Percentiles rank a stretch among this genome's conserved stretches.
phyloP scores from a whole-genome alignment of 495 filamentous ascomycete genomes.

The Penicillium soppii region DNA sequence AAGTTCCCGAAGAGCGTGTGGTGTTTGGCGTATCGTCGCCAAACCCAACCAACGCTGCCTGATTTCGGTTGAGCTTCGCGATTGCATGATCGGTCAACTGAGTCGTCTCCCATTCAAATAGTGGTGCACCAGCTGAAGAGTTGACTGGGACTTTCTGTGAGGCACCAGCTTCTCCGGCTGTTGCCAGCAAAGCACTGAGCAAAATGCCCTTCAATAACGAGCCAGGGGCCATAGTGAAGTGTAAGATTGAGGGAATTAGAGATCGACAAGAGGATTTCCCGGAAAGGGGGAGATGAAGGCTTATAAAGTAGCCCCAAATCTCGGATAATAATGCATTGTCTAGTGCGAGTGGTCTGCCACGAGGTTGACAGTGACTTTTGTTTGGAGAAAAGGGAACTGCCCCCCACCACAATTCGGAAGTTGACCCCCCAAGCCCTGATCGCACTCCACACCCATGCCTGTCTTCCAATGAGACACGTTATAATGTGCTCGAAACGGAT shows the following conservation, averaged over 20 bases:
- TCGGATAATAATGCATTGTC: background rate
- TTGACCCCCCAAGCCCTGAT: background rate
- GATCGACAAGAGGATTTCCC: conserved; percentile 10
- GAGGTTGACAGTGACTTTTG: background rate
- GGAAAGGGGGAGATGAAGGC: background rate
- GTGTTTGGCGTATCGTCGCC: conserved; percentile 11
- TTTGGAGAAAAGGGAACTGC: background rate
- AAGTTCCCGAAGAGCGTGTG: conserved; percentile 20
- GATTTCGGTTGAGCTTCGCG: conserved; percentile 26
- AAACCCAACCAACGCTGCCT: conserved; percentile 20
- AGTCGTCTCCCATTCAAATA: conserved; percentile 40
- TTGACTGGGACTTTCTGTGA: conserved; percentile 9
- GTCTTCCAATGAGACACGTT: background rate
- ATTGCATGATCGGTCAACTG: conserved; percentile 44
- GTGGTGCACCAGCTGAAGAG: conserved; percentile 20
- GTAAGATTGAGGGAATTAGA: background rate
- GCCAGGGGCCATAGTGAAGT: conserved; percentile 13
- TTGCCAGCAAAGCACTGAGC: conserved; percentile 8
- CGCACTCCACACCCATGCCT: background rate
- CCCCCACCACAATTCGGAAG: background rate
- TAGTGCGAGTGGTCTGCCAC: background rate
- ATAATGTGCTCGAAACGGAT: background rate
- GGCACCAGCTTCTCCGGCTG: conserved; percentile 9
- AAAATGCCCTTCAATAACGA: conserved; percentile 8
- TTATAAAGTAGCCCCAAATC: conserved; percentile 5